Conservation (phyloP, 208 protist genomes). For the Leishmania gerbilli region DNA sequence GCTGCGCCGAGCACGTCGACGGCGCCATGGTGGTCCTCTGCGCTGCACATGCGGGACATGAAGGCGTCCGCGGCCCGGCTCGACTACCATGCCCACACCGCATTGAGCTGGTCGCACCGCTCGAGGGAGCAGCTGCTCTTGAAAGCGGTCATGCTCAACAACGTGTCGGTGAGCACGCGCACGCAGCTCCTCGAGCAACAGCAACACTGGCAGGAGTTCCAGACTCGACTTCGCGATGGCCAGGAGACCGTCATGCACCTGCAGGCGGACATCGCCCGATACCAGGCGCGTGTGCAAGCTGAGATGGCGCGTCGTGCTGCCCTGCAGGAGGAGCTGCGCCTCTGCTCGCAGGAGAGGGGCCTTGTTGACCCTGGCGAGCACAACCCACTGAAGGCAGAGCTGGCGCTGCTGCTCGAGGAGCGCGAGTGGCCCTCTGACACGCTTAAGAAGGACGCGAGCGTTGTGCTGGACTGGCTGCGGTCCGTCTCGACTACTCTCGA, state of each 20-base stretch:
- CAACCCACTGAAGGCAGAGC: slow-evolving; percentile 47
- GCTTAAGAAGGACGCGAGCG: slow-evolving; percentile 36
- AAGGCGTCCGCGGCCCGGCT: slow-evolving; percentile 59
- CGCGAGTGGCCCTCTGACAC: slow-evolving; percentile 42
- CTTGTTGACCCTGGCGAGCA: slow-evolving; percentile 27
- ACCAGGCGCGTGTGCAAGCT: slow-evolving; percentile 39
- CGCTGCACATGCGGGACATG: slow-evolving; percentile 69
- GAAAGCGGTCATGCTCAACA: slow-evolving; percentile 55
- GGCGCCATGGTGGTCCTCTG: slow-evolving; percentile 75
- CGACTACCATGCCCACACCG: slow-evolving; percentile 70
- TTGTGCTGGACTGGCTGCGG: slow-evolving; percentile 53
- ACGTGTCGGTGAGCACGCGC: slow-evolving; percentile 37
- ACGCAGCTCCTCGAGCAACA: slow-evolving; percentile 62
- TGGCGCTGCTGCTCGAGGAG: slow-evolving; percentile 54
- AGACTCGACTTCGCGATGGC: slow-evolving; percentile 21
- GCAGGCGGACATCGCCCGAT: slow-evolving; percentile 31
- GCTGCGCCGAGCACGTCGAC: slow-evolving; percentile 30
- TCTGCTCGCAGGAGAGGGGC: slow-evolving; percentile 15
- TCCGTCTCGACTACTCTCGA: slow-evolving; percentile 37
- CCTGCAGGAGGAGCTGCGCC: slow-evolving; percentile 54
- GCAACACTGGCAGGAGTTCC: slow-evolving; percentile 51
- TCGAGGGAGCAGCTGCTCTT: slow-evolving; percentile 68
- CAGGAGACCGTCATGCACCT: slow-evolving; percentile 27
- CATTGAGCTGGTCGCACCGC: slow-evolving; percentile 47
- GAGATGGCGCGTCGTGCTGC: slow-evolving; percentile 30